These are phyloP conservation scores for Suillus fuscotomentosus DNA, from an alignment of 768 basidiomycete species.

Conservation along the genomic window DNA sequence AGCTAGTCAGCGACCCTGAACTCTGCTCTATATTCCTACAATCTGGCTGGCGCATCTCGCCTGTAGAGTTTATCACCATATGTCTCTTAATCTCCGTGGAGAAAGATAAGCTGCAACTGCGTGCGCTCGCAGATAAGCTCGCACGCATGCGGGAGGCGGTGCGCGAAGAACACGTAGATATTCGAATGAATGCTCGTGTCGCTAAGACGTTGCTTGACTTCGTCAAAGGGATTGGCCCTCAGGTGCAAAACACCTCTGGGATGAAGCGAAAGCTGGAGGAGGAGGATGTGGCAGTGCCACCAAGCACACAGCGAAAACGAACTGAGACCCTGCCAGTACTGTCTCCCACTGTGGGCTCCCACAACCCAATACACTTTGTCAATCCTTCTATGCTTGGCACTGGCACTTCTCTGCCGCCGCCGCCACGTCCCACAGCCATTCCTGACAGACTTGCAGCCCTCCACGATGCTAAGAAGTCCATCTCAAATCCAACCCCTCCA, in stretches of 20 bases:
- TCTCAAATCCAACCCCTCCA: constrained; percentile 7
- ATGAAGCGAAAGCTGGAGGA: constrained; percentile 28
- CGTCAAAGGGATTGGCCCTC: constrained; percentile 33
- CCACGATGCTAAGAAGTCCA: constrained; percentile 18
- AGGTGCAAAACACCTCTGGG: background rate
- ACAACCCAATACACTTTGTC: background rate
- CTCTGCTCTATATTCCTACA: constrained; percentile 37
- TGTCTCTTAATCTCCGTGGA: constrained; percentile 52
- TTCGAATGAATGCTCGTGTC: constrained; percentile 62
- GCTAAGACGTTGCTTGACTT: constrained; percentile 55
- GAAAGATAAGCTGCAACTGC: constrained; percentile 36
- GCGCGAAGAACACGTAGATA: constrained; percentile 56
- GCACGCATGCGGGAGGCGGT: constrained; percentile 53
- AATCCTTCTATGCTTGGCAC: background rate
- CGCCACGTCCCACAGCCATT: constrained; percentile 15
- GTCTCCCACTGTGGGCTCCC: background rate
- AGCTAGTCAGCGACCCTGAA: constrained; percentile 39
- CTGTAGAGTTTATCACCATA: constrained; percentile 65
- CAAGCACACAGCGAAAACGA: constrained; percentile 12
- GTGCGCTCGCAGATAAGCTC: constrained; percentile 45
- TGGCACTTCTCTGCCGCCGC: background rate
- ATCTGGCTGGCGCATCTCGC: constrained; percentile 52
- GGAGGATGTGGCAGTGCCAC: constrained; percentile 6
- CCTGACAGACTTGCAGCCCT: constrained; percentile 18
- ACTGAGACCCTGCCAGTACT: background rate